phyloP scores from a whole-genome alignment of 441 rosid genomes.

The Jatropha podagrica region DNA sequence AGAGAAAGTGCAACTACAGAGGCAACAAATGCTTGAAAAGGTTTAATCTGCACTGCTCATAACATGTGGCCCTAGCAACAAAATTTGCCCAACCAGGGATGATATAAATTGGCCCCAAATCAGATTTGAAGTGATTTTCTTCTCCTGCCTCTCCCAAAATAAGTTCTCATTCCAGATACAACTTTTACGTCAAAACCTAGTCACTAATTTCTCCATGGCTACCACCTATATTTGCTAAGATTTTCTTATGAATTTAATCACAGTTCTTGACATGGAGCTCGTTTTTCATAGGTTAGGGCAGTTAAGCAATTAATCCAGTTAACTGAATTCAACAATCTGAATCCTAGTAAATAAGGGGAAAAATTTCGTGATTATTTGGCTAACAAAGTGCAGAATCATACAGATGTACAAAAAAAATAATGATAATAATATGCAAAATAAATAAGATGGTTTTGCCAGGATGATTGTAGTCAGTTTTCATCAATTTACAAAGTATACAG shows the following conservation, averaged over 20 bases:
- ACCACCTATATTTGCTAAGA: not conserved
- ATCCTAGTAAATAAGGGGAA: not conserved
- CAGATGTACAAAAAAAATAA: not conserved
- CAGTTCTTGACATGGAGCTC: not conserved
- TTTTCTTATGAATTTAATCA: not conserved
- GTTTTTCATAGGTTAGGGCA: not conserved
- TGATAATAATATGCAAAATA: too few species aligned
- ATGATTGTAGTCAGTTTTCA: not conserved
- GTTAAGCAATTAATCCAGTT: not conserved
- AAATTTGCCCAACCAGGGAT: not conserved
- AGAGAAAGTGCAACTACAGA: too few species aligned
- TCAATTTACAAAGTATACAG: not conserved
- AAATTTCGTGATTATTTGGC: not conserved
- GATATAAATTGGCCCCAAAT: not conserved
- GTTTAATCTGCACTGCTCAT: not conserved
- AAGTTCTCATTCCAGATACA: not conserved
- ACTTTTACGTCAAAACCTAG: not conserved
- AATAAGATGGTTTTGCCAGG: not conserved
- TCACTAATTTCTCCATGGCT: not conserved
- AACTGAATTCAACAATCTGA: too few species aligned
- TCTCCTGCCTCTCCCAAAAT: not conserved
- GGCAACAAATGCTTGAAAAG: too few species aligned
- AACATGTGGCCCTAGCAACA: not conserved
- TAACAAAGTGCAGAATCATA: not conserved
- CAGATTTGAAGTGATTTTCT: not conserved